Percentiles rank a stretch among this genome's conserved stretches.
phyloP scores from a whole-genome alignment of 176 grass and related monocot species.

The Triticum dicoccoides region DNA sequence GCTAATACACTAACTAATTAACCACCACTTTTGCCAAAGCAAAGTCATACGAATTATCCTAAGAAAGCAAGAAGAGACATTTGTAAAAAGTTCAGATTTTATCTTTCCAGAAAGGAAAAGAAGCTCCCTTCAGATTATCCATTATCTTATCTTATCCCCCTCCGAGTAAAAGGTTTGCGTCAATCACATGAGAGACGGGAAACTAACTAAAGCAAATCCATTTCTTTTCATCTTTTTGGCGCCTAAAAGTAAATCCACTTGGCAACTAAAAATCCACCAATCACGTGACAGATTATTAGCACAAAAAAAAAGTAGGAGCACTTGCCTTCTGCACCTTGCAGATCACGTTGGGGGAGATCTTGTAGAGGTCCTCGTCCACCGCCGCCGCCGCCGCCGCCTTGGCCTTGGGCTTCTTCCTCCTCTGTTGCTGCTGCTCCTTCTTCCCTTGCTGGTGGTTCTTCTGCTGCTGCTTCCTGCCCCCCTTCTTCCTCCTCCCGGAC shows the following conservation, averaged over 20 bases:
- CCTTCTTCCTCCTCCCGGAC: conserved; percentile 43
- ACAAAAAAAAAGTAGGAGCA: background rate
- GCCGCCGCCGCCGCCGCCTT: conserved; percentile 13
- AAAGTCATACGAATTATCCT: background rate
- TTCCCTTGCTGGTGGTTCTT: conserved; percentile 39
- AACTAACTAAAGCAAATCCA: conserved; percentile 34
- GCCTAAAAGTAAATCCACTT: conserved; percentile 30
- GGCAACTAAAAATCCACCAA: background rate
- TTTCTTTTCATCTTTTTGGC: background rate
- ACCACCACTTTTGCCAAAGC: conserved; percentile 6
- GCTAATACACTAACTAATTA: background rate
- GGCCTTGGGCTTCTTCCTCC: conserved; percentile 64
- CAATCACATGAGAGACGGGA: conserved; percentile 36
- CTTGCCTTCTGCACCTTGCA: conserved; percentile 76
- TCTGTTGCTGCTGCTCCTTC: conserved; percentile 43
- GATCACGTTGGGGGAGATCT: conserved; percentile 71
- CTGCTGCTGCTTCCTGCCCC: conserved; percentile 18
- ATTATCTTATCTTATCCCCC: conserved; percentile 1
- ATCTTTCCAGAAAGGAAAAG: background rate
- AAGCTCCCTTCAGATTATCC: background rate
- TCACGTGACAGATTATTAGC: background rate
- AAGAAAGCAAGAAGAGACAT: conserved; percentile 34
- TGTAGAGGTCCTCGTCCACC: conserved; percentile 87
- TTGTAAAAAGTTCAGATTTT: background rate
- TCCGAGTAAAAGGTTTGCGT: conserved; percentile 21